Evolutionary conservation across 345 rosid species (phyloP), one percentile per base, ranked within the genome.

Genomic region (Mercurialis annua): DNA sequence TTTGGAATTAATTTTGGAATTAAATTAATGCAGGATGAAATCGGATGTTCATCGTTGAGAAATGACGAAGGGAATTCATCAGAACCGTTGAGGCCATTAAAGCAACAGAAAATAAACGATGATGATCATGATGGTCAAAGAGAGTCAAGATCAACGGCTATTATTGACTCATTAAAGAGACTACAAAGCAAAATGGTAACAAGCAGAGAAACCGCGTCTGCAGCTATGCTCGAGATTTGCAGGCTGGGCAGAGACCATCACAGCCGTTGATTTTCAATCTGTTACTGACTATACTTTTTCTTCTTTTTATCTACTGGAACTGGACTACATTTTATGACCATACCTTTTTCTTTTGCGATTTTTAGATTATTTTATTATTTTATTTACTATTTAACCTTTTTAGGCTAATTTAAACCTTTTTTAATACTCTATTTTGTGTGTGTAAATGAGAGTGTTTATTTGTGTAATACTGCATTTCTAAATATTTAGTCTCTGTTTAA

Each of bases 1-100:
- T 20, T 38, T 24, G 36, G 16, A 7, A 10, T 17, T 26, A 11
- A 18, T 17, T 20, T 56, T 29, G 21, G 7, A 21, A 26, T 42
- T 11, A 3, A 17, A 12, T 17, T 10, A 27, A 67, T 73, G 81
- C 80, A 86, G 92, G 87, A 83, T 56, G 87, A 84, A 51, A 77
- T 78, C 36, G 89, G 80, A 51, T 74, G 78, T 61, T 78, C 80
- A n/a, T 85, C 86, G 21, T 78, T 69, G 55, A 36, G 43, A 8
- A 42, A 62, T 2, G 81, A 48, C 23, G 88, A 74, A 46, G 66
- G 77, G 10, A 59, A 63, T 34, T 73, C 71, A 0, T 57, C 52
- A 54, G 50, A 53, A 10, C 65, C 76, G 49, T 54, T 14, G 14
- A 64, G 80, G 56, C 80, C 81, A 10, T 48, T 71, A 74, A 88